These are phyloP conservation scores for Trichophyton verrucosum DNA, from an alignment of 2,329 filamentous ascomycete species.

Conservation along the genomic window DNA sequence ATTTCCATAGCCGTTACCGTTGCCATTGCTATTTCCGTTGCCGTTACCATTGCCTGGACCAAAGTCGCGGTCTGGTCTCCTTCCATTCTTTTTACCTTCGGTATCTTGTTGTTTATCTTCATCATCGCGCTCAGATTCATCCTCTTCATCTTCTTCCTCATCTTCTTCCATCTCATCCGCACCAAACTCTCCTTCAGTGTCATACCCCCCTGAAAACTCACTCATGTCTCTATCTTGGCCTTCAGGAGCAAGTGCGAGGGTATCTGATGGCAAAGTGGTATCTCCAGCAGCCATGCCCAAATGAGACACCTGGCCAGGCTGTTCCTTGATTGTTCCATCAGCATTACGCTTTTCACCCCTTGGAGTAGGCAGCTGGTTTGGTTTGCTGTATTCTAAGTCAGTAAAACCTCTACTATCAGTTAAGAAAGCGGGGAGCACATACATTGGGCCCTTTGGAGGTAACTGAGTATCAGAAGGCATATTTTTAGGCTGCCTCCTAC, in stretches of 20 bases:
- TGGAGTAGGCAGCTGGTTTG: not conserved
- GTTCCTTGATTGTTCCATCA: conserved; percentile 2
- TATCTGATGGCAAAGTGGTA: not conserved
- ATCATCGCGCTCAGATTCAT: not conserved
- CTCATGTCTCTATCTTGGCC: not conserved
- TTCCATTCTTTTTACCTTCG: not conserved
- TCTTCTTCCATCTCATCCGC: not conserved
- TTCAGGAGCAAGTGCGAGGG: not conserved
- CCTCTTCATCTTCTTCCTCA: not conserved
- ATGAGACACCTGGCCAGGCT: not conserved
- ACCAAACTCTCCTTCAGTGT: not conserved
- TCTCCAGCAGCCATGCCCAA: not conserved
- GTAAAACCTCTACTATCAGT: not conserved
- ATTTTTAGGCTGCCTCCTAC: not conserved
- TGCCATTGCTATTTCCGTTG: not conserved
- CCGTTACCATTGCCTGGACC: not conserved
- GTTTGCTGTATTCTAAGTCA: not conserved
- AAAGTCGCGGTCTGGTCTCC: not conserved
- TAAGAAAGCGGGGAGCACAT: not conserved
- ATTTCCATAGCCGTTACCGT: not conserved
- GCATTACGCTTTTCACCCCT: conserved; percentile 3
- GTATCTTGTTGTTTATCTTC: not conserved
- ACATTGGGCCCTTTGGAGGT: not conserved
- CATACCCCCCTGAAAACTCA: not conserved
- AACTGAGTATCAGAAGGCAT: not conserved